A percentile compares a stretch with the other conserved stretches of the same genome.
phyloP scores from a whole-genome alignment of 768 basidiomycete species.

The Suillus subalutaceus region DNA sequence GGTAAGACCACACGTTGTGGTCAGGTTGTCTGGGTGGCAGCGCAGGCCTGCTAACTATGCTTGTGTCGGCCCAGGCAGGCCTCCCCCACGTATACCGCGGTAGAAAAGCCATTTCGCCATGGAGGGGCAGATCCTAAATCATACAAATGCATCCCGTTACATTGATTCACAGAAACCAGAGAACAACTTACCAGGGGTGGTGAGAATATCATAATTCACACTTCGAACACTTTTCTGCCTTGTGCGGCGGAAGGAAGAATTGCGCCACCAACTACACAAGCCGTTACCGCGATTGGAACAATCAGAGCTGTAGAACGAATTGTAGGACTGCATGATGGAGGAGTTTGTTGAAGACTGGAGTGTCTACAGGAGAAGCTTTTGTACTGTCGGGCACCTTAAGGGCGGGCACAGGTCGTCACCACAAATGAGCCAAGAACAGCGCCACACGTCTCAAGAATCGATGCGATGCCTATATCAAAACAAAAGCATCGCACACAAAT shows the following conservation, averaged over 20 bases:
- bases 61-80: conserved; percentile 2
- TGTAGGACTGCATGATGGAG: neutral
- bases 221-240: conserved; percentile 5
- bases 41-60: neutral
- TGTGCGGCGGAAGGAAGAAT: neutral
- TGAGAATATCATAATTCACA: conserved; percentile 25
- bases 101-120: conserved; percentile 1
- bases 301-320: neutral
- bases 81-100: neutral
- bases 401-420: neutral
- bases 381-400: neutral
- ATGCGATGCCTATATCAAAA: neutral
- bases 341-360: neutral
- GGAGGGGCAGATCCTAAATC: conserved; percentile 13
- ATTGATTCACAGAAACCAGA: neutral
- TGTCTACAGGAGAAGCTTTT: neutral
- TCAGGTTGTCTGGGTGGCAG: conserved; percentile 25
- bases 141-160: neutral
- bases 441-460: neutral
- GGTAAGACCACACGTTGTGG: conserved; percentile 27
- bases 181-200: conserved; percentile 19
- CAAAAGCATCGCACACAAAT: neutral
- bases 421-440: neutral
- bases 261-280: neutral
- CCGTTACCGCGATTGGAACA: neutral